A percentile compares a stretch with the other conserved stretches of the same genome.
Conservation (phyloP, 768 basidiomycete genomes). For the Coprinellus aureogranulatus region DNA sequence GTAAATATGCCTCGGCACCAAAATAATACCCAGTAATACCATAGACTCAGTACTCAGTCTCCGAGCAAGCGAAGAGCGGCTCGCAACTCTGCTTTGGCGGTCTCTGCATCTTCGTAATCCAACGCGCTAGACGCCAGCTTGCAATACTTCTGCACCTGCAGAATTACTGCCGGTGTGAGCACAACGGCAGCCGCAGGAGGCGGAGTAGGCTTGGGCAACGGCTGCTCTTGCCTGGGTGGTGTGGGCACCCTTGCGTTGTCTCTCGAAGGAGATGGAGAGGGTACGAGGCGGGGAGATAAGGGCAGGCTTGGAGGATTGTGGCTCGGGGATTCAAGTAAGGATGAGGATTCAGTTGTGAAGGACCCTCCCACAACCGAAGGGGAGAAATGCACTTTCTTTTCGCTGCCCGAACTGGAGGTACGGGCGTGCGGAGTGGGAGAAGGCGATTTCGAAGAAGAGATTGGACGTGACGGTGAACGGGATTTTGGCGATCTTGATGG, state of each 20-base stretch:
- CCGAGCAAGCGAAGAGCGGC: constrained; percentile 70
- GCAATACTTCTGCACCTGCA: constrained; percentile 87
- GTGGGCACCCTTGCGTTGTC: background rate
- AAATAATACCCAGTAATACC: constrained; percentile 2
- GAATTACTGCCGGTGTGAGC: constrained; percentile 63
- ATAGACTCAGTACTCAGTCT: constrained; percentile 28
- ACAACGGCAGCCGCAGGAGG: constrained; percentile 32
- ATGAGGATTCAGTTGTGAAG: constrained; percentile 11
- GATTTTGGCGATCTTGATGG: background rate
- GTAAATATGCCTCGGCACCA: no score
- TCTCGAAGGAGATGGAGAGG: constrained; percentile 1
- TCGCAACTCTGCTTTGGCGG: constrained; percentile 79
- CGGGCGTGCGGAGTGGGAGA: constrained; percentile 8
- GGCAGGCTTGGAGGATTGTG: constrained; percentile 14
- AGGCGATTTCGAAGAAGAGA: constrained; percentile 7
- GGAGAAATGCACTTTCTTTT: constrained; percentile 51
- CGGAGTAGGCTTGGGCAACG: constrained; percentile 12
- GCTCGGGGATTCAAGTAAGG: constrained; percentile 5
- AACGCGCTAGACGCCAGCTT: constrained; percentile 91
- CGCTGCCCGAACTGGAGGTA: constrained; percentile 31
- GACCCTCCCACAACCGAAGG: constrained; percentile 41
- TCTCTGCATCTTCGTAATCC: constrained; percentile 90
- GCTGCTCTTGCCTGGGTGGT: constrained; percentile 4
- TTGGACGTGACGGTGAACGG: constrained; percentile 11
- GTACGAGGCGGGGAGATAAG: constrained; percentile 12